These are phyloP conservation scores for Smittium mucronatum DNA, from an alignment of 371 early-diverging fungal genomes.

Conservation along the genomic window DNA sequence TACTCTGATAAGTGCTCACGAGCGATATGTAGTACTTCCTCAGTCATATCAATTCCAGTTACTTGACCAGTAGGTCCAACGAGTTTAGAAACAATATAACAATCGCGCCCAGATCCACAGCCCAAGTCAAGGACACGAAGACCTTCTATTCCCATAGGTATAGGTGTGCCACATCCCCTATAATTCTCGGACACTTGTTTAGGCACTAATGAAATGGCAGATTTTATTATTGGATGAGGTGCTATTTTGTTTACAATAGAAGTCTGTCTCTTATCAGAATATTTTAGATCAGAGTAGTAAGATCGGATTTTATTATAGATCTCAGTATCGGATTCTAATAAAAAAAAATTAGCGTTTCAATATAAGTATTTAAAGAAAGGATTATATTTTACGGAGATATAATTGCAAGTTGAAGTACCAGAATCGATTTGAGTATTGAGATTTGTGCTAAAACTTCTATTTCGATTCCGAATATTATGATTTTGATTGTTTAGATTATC, in stretches of 20 bases:
- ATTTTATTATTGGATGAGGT: conserved; percentile 30
- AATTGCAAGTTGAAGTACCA: too few species aligned
- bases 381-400: too few species aligned
- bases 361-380: background rate
- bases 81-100: conserved; percentile 36
- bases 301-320: conserved; percentile 30
- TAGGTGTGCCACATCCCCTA: conserved; percentile 36
- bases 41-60: conserved; percentile 38
- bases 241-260: conserved; percentile 26
- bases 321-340: background rate
- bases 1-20: conserved; percentile 22
- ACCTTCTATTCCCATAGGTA: conserved; percentile 38
- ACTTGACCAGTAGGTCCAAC: conserved; percentile 34
- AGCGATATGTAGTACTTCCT: conserved; percentile 36
- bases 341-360: background rate
- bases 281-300: conserved; percentile 17
- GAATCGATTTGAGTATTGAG: too few species aligned
- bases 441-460: too few species aligned
- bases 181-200: conserved; percentile 27
- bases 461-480: too few species aligned
- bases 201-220: conserved; percentile 26
- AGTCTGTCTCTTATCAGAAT: background rate
- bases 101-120: conserved; percentile 38
- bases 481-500: too few species aligned
- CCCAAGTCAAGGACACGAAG: conserved; percentile 35